phyloP scores from a whole-genome alignment of 2,329 filamentous ascomycete species.

The Davidsoniella neocaledoniae region DNA sequence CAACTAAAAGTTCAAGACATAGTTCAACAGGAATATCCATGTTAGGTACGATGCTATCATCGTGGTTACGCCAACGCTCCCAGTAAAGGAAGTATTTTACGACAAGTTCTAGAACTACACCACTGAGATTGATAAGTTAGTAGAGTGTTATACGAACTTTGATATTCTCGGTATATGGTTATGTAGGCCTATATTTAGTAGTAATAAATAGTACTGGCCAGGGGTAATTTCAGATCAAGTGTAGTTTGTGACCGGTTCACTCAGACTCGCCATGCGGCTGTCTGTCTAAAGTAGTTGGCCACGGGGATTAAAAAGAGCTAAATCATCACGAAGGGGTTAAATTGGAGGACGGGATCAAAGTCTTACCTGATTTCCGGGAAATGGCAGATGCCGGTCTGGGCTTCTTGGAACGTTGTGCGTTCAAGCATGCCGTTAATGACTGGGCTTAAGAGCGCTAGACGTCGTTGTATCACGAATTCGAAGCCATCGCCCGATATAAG shows the following conservation, averaged over 20 bases:
- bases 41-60: conserved; percentile 57
- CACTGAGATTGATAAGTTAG: conserved; percentile 29
- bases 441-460: conserved; percentile 51
- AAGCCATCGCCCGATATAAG: conserved; percentile 60
- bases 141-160: background rate
- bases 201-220: background rate
- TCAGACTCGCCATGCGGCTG: conserved; percentile 11
- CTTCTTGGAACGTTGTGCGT: conserved; percentile 30
- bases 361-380: conserved; percentile 14
- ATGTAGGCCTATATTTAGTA: no score
- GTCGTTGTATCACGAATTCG: conserved; percentile 58
- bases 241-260: conserved; percentile 11
- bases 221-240: conserved; percentile 12
- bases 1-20: conserved; percentile 61
- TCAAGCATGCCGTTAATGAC: conserved; percentile 63
- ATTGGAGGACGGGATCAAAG: background rate
- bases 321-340: background rate
- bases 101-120: conserved; percentile 60
- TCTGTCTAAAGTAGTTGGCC: conserved; percentile 3
- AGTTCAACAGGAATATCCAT: conserved; percentile 68
- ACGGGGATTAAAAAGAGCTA: background rate
- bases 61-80: conserved; percentile 60
- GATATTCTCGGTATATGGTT: no score
- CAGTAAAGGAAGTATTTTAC: conserved; percentile 75
- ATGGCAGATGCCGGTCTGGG: conserved; percentile 12